Evolutionary conservation across 768 basidiomycete species (phyloP).

Genomic region (Rhodosporidiobolus sp.): DNA sequence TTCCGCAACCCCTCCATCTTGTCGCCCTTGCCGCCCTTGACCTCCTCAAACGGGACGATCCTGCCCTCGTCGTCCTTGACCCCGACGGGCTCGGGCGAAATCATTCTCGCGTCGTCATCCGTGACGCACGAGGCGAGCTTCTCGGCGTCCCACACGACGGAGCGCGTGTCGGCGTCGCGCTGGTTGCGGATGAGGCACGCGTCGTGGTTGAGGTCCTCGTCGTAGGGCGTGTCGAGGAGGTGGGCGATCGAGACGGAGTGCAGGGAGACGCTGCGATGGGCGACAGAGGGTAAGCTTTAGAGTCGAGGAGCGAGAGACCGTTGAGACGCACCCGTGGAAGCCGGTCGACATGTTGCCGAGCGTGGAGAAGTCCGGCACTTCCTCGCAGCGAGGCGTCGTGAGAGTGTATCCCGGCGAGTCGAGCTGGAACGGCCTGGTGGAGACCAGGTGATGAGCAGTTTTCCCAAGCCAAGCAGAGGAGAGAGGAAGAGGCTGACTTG

Average conservation of each 20-base stretch:
- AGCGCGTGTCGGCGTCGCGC: conserved; percentile 60
- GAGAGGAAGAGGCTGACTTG: conserved; percentile 4
- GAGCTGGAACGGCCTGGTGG: neutral
- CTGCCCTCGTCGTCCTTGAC: conserved; percentile 9
- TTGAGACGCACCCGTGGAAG: conserved; percentile 37
- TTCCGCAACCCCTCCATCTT: conserved; percentile 8
- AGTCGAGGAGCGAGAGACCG: no score
- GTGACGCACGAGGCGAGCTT: conserved; percentile 16
- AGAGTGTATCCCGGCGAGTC: conserved; percentile 24
- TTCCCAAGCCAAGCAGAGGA: fast-evolving
- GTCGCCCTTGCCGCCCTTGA: neutral
- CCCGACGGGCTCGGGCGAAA: conserved; percentile 3
- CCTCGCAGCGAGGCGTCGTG: conserved; percentile 22
- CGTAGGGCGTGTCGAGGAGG: conserved; percentile 61
- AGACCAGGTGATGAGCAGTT: neutral
- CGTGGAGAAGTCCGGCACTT: conserved; percentile 28
- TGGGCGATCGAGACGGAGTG: conserved; percentile 54
- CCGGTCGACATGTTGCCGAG: conserved; percentile 34
- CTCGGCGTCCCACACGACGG: conserved; percentile 38
- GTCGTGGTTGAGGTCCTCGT: conserved; percentile 45
- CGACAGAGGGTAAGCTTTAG: neutral
- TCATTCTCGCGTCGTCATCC: conserved; percentile 15
- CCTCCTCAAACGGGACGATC: neutral
- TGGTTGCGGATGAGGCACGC: conserved; percentile 44
- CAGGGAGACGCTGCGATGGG: conserved; percentile 30